Conservation (phyloP, 345 rosid genomes). For the Cardamine occulta region DNA sequence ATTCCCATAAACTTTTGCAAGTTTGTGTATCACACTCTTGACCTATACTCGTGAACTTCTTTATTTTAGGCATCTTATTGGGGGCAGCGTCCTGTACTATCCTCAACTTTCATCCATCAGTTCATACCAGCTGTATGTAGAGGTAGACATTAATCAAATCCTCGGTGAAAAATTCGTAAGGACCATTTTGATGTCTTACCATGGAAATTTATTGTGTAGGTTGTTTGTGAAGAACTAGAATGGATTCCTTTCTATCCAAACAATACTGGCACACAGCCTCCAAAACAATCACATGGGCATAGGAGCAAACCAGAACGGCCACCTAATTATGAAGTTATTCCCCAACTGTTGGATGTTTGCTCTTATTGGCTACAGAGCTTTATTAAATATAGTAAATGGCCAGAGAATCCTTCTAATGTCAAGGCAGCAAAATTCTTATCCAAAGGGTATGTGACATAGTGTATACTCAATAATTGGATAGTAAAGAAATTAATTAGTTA, state of each 20-base stretch:
- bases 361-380: constrained; percentile 96
- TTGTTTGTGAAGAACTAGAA: constrained; percentile 93
- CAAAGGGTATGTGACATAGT: constrained; percentile 60
- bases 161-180: constrained; percentile 18
- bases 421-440: constrained; percentile 89
- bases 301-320: constrained; percentile 63
- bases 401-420: constrained; percentile 80
- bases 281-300: constrained; percentile 61
- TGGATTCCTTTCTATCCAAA: constrained; percentile 89
- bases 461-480: constrained; percentile 19
- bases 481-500: neutral
- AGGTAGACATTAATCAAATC: constrained; percentile 59
- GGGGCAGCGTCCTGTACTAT: constrained; percentile 90
- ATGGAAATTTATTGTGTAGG: constrained; percentile 53
- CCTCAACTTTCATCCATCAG: constrained; percentile 96
- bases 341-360: constrained; percentile 70
- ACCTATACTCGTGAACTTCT: constrained; percentile 17
- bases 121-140: constrained; percentile 94
- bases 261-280: constrained; percentile 40
- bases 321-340: constrained; percentile 79
- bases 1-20: constrained; percentile 1
- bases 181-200: constrained; percentile 22
- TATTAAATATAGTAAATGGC: constrained; percentile 92
- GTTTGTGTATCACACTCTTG: constrained; percentile 22
- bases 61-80: constrained; percentile 72